These are phyloP conservation scores for Withania somnifera DNA, from an alignment of 305 asterid genomes.

Conservation along the genomic window DNA sequence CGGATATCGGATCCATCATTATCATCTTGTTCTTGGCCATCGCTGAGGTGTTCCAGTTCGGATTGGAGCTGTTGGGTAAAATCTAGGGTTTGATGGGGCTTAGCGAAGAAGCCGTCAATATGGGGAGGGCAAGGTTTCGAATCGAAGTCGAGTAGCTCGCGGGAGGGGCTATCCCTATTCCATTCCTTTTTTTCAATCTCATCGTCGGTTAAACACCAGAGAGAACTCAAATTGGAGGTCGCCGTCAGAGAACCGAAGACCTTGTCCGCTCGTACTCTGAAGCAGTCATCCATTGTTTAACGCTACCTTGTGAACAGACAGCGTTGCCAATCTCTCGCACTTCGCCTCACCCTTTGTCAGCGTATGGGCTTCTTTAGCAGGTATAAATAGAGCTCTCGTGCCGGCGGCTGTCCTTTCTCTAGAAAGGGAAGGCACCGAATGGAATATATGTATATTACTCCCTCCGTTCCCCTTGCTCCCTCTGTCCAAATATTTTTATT, in stretches of 20 bases:
- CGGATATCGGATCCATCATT: slow-evolving; percentile 44
- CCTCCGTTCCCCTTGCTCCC: too few species aligned
- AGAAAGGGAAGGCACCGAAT: neutral
- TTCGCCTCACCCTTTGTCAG: neutral
- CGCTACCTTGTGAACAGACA: neutral
- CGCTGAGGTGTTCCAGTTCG: neutral
- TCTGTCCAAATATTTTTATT: too few species aligned
- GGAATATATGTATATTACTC: neutral
- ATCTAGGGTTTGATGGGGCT: neutral
- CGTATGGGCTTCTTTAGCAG: neutral
- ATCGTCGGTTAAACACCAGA: slow-evolving; percentile 75
- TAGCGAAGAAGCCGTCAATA: neutral
- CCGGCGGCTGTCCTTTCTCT: neutral
- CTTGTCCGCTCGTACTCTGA: slow-evolving; percentile 75
- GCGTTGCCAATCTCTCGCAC: neutral
- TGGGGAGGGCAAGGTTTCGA: neutral
- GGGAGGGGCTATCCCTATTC: slow-evolving; percentile 24
- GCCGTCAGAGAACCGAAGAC: slow-evolving; percentile 44
- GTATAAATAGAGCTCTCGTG: neutral
- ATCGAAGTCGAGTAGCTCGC: neutral
- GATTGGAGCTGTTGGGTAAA: neutral
- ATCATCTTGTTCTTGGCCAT: neutral
- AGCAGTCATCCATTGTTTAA: slow-evolving; percentile 61
- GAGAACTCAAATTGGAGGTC: slow-evolving; percentile 9
- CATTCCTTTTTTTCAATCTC: slow-evolving; percentile 54